Conservation (phyloP, 164 flowering plant species). For the Vitis riparia region DNA sequence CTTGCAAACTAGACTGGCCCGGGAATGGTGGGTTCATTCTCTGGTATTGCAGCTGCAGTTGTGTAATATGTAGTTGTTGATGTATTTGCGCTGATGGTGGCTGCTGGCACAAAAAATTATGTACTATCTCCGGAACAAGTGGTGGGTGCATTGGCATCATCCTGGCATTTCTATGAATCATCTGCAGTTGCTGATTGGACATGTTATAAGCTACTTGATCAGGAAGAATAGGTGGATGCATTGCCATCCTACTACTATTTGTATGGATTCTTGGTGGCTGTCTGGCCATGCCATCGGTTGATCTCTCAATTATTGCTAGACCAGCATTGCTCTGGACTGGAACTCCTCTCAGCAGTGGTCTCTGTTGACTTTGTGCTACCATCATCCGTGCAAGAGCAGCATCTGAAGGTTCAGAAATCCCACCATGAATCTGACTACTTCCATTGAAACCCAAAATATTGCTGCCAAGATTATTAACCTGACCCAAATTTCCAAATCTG, state of each 20-base stretch:
- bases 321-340: neutral
- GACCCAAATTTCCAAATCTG: constrained; percentile 5
- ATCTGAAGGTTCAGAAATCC: neutral
- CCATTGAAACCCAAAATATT: constrained; percentile 5
- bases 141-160: neutral
- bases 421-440: constrained; percentile 2
- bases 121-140: neutral
- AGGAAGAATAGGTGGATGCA: too few species aligned
- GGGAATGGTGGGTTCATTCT: neutral
- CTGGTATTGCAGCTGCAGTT: constrained; percentile 7
- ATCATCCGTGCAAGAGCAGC: constrained; percentile 2
- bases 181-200: too few species aligned
- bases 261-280: too few species aligned
- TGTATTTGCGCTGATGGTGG: constrained; percentile 10
- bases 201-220: too few species aligned
- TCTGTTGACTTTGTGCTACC: constrained; percentile 8
- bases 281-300: too few species aligned
- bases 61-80: constrained; percentile 1
- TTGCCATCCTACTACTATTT: too few species aligned
- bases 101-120: neutral
- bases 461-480: neutral
- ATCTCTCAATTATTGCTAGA: too few species aligned
- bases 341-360: constrained; percentile 9
- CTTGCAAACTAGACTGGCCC: too few species aligned
- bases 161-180: neutral